Conservation (phyloP, 768 basidiomycete genomes). For the Podaxis rugospora region DNA sequence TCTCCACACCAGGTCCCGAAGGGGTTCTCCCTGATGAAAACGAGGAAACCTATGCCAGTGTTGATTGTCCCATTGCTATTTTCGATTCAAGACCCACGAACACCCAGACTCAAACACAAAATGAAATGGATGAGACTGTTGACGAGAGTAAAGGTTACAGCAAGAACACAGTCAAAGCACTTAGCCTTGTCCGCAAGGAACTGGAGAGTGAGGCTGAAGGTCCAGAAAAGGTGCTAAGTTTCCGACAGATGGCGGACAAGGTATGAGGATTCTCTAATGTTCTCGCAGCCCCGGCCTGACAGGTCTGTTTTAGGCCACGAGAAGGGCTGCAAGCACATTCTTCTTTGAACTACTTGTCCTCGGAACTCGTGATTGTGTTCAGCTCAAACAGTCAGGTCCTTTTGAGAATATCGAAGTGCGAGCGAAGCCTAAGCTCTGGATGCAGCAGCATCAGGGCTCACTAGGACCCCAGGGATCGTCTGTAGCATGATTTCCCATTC, state of each 20-base stretch:
- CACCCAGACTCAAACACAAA: conserved; percentile 37
- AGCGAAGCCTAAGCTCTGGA: conserved; percentile 85
- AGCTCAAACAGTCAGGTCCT: conserved; percentile 65
- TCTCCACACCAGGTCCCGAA: conserved; percentile 66
- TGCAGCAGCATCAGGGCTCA: conserved; percentile 30
- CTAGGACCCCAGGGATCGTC: background rate
- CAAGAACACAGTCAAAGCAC: conserved; percentile 84
- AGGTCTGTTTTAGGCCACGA: conserved; percentile 57
- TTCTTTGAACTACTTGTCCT: conserved; percentile 98
- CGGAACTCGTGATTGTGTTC: conserved; percentile 87
- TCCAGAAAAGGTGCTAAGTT: conserved; percentile 63
- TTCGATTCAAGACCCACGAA: conserved; percentile 65
- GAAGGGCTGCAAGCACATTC: conserved; percentile 90
- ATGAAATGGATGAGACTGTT: conserved; percentile 19
- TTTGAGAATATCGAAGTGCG: conserved; percentile 86
- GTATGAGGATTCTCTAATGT: conserved; percentile 30
- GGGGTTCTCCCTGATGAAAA: conserved; percentile 47
- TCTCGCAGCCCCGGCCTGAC: background rate
- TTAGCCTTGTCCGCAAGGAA: conserved; percentile 70
- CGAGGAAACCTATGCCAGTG: conserved; percentile 65
- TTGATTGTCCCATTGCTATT: conserved; percentile 71
- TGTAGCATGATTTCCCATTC: background rate
- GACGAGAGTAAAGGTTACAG: conserved; percentile 64
- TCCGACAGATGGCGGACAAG: conserved; percentile 75
- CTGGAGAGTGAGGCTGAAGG: conserved; percentile 47